Percentiles rank a stretch among this genome's conserved stretches.
phyloP scores from a whole-genome alignment of 495 filamentous ascomycete species.

The Geoglossum glabrum region DNA sequence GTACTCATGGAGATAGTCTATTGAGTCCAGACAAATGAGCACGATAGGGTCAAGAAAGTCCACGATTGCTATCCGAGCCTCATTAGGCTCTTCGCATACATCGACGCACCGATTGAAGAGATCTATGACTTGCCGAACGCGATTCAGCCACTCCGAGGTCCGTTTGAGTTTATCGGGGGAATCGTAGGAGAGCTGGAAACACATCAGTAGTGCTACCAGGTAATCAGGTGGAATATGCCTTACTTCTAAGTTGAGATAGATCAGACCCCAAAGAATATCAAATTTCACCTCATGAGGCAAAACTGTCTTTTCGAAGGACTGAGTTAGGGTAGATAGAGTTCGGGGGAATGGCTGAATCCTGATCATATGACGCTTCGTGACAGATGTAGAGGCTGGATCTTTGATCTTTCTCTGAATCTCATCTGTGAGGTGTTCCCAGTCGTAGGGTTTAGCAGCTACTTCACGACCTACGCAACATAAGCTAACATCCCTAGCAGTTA shows the following conservation, averaged over 20 bases:
- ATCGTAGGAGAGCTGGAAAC: background rate
- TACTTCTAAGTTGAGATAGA: background rate
- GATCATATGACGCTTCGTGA: background rate
- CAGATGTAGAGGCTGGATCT: background rate
- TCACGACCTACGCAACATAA: background rate
- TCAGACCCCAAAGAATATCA: background rate
- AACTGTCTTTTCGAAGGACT: background rate
- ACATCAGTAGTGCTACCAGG: background rate
- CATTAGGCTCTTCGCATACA: background rate
- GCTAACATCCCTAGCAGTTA: background rate
- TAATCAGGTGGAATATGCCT: background rate
- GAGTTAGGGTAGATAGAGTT: background rate
- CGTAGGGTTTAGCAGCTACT: background rate
- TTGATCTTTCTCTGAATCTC: background rate
- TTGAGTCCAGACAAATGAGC: background rate
- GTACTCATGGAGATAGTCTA: background rate
- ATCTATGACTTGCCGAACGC: background rate
- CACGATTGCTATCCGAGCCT: background rate
- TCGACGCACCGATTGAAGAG: background rate
- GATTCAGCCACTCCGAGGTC: background rate
- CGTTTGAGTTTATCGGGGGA: background rate
- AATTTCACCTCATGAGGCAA: background rate
- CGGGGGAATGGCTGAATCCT: background rate
- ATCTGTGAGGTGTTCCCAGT: background rate
- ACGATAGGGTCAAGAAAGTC: background rate